These are phyloP conservation scores for Nemania diffusa DNA, from an alignment of 2,329 filamentous ascomycete genomes.

Conservation along the genomic window DNA sequence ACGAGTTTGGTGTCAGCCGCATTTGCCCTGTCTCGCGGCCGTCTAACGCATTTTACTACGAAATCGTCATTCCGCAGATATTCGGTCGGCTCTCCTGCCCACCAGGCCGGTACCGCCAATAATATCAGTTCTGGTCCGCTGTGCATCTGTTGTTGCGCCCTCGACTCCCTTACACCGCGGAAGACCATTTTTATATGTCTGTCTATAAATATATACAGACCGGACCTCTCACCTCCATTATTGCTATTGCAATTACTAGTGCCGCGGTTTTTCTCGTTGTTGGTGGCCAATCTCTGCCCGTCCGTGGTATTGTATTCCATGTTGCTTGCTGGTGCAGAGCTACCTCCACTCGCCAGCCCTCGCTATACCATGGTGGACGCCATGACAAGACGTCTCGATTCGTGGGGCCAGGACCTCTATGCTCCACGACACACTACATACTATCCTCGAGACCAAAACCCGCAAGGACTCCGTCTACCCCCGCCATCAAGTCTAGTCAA, in stretches of 20 bases:
- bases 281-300: constrained; percentile 10
- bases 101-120: constrained; percentile 38
- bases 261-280: too few relatives aligned
- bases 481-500: constrained; percentile 44
- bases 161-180: constrained; percentile 16
- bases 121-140: constrained; percentile 32
- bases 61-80: constrained; percentile 25
- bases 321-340: constrained; percentile 41
- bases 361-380: constrained; percentile 48
- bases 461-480: constrained; percentile 44
- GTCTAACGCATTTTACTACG: constrained; percentile 27
- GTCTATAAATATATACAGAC: constrained; percentile 15
- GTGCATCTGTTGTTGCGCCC: constrained; percentile 20
- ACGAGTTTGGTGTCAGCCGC: constrained; percentile 40
- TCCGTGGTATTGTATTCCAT: constrained; percentile 32
- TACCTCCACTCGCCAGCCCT: constrained; percentile 39
- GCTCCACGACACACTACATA: constrained; percentile 43
- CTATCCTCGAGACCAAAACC: constrained; percentile 43
- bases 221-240: constrained; percentile 2
- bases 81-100: constrained; percentile 34
- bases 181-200: constrained; percentile 36
- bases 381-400: constrained; percentile 47
- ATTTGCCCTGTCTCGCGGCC: constrained; percentile 24
- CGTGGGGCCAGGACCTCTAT: constrained; percentile 46
- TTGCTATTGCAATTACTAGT: too few relatives aligned